Base-by-base conservation (phyloP, 805 yeast species). In the Starmerella cellae region DNA sequence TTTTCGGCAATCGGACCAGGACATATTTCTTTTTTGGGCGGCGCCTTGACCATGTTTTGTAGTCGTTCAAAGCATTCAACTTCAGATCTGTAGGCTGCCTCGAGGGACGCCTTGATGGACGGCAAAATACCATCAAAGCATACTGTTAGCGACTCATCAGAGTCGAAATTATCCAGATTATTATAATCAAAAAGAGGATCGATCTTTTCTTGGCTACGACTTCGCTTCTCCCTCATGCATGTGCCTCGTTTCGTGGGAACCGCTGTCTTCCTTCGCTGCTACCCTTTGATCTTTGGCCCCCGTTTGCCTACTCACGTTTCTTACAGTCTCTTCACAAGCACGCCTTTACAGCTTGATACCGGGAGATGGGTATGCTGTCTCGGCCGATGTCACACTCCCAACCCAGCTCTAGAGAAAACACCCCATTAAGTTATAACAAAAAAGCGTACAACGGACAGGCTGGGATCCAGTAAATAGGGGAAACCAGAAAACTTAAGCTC, bases 201-300 rank as follows among this genome's bases (percentile, higher is more conserved):
- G 17, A 37, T 17, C 22, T 46, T 41, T 5, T 43, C 47, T n/a
- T 48, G 49, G 26, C 39, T 28, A 30, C 48, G 45, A 14, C 28
- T 20, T 21, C 54, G 52, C 47, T 48, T 48, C 38, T 50, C 53
- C 43, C 55, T 47, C 53, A 49, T 49, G 24, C 48, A 44, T 47
- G 29, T 18, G 21, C 17, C 35, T 8, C 17, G n/a, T 8, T 29
- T 17, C n/a, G 28, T 24, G 28, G 13, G 11, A 24, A 24, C 28
- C 28, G n/a, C n/a, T n/a, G n/a, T n/a, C n/a, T n/a, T n/a, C n/a
- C n/a, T n/a, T n/a, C n/a, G n/a, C n/a, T n/a, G n/a, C n/a, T n/a
- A n/a, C n/a, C n/a, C n/a, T n/a, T n/a, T n/a, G n/a, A n/a, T n/a
- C n/a, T n/a, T n/a, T n/a, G n/a, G n/a, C n/a, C n/a, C n/a, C n/a